phyloP scores from a whole-genome alignment of 164 flowering plant genomes.

The Vitis cinerea region DNA sequence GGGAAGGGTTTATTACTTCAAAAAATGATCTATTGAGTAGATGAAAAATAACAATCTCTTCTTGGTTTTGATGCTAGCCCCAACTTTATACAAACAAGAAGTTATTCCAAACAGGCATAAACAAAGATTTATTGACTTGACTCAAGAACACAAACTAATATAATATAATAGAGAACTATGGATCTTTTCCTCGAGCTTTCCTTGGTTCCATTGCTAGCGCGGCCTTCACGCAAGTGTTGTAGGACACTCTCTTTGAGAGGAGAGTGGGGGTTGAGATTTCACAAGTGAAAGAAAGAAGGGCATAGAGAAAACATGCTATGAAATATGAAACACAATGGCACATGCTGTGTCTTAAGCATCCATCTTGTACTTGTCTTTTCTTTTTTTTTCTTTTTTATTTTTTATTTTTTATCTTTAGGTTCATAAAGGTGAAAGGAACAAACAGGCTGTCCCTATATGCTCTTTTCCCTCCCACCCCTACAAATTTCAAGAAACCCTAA shows the following conservation, averaged over 20 bases:
- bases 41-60: too few species aligned
- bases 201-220: too few species aligned
- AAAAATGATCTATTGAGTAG: too few species aligned
- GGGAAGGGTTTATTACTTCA: too few species aligned
- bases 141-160: too few species aligned
- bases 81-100: too few species aligned
- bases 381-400: background rate
- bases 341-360: slow-evolving; percentile 30
- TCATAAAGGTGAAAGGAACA: slow-evolving; percentile 27
- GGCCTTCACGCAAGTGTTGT: background rate
- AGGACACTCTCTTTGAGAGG: background rate
- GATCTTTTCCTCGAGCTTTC: background rate
- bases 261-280: slow-evolving; percentile 2
- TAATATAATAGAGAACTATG: too few species aligned
- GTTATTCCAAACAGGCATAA: too few species aligned
- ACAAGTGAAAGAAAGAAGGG: background rate
- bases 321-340: slow-evolving; percentile 48
- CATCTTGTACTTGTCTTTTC: slow-evolving; percentile 21
- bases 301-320: slow-evolving; percentile 35
- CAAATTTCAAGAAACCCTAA: slow-evolving; percentile 18
- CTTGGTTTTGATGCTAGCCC: too few species aligned
- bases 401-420: background rate
- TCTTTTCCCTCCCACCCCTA: background rate
- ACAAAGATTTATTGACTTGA: too few species aligned
- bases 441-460: slow-evolving; percentile 21